Evolutionary conservation across 441 rosid genomes (phyloP), one percentile per base, ranked within the genome.

Genomic region (Adansonia rubrostipa): DNA sequence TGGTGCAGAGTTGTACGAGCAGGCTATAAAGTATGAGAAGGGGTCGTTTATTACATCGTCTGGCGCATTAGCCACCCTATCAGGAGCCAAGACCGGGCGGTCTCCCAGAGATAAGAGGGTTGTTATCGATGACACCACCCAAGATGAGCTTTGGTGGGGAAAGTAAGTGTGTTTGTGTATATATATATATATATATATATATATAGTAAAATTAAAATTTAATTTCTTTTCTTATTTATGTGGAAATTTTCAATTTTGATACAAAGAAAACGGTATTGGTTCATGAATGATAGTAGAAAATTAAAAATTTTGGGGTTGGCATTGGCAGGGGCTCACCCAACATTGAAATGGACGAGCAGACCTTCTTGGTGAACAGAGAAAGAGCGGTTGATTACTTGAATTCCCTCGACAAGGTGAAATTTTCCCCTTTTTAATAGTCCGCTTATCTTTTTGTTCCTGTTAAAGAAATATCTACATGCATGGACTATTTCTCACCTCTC

Each of bases 331-430:
- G 98, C 47, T 93, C 98, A 68, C 98, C 98, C 4, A 95, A 95
- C 88, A 93, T 95, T 71, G 97, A 95, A 80, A 95, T 95, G 95
- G 97, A 95, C 80, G 98, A 90, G 88, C 90, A 95, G 2, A 92
- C 97, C 0, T 95, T 95, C 86, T 14, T 95, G 90, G 93, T 92
- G 42, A 95, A 95, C 86, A 86, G 98, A 62, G 98, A 95, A 82
- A 86, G 98, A 84, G 98, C 98, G 61, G 98, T 95, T 81, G 98
- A 95, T 84, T 95, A 95, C 88, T 85, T 95, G 89, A 95, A 95
- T 83, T 92, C 97, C 56, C 83, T 95, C 82, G 97, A 95, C 65
- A 95, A 95, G 93, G 98, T 93, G 63, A 67, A 10, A 9, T 47
- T 67, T 6, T 3, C 10, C 4, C 1, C 50, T 3, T 47, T 6